Evolutionary conservation across 345 rosid genomes (phyloP).

Genomic region (Aurinia saxatilis): DNA sequence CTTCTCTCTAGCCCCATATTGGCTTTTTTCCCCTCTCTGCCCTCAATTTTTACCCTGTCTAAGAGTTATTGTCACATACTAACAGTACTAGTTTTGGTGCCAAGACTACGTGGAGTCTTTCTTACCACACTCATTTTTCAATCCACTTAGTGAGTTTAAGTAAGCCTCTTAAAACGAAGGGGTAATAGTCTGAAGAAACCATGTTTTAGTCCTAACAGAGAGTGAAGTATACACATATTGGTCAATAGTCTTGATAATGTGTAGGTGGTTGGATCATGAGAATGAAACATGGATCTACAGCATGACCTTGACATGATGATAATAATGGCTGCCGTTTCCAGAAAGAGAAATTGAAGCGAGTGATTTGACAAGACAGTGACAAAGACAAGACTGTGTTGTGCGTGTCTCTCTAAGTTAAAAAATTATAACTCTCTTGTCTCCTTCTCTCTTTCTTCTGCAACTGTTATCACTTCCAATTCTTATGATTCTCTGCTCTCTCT

Average conservation of each 20-base stretch:
- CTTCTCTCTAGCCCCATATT: conserved; percentile 14
- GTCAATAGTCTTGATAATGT: too few species aligned
- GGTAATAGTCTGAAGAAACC: too few species aligned
- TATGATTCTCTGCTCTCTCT: conserved; percentile 19
- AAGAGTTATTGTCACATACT: conserved; percentile 11
- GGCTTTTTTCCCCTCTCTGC: neutral
- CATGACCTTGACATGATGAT: conserved; percentile 1
- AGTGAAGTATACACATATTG: too few species aligned
- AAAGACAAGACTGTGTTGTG: conserved; percentile 17
- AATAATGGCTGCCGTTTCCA: conserved; percentile 24
- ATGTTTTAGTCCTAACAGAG: too few species aligned
- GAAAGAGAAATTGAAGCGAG: conserved; percentile 17
- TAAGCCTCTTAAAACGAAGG: too few species aligned
- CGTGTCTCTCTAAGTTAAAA: conserved; percentile 5
- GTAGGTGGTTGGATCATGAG: neutral
- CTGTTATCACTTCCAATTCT: conserved; percentile 17
- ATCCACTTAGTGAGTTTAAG: neutral
- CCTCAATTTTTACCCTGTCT: conserved; percentile 5
- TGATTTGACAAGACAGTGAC: conserved; percentile 28
- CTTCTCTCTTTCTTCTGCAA: conserved; percentile 24
- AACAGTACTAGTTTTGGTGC: neutral
- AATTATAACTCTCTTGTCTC: conserved; percentile 4
- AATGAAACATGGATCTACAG: conserved; percentile 17
- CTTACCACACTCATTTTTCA: conserved; percentile 6
- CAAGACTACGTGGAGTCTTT: conserved; percentile 11